Base-by-base conservation (phyloP, 2,329 filamentous ascomycete genomes). In the Apiospora phragmitis region DNA sequence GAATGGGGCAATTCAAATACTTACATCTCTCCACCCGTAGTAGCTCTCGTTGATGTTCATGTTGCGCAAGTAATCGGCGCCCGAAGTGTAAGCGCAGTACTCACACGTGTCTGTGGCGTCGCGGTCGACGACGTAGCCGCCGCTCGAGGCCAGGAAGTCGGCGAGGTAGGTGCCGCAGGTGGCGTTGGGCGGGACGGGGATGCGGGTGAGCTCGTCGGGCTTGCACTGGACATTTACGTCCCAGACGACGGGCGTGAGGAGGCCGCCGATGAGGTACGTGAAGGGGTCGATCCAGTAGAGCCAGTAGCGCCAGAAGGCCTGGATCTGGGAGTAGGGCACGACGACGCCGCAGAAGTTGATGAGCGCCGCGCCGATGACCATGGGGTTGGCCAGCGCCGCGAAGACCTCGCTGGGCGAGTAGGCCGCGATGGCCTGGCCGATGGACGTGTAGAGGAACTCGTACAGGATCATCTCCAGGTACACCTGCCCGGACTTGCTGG, bases 401-500 rank as follows among this genome's bases (percentile, higher is more conserved):
- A 94, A 94, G 1, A 47, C 32, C 42, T 49, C 35, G 49, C 86
- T 91, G 0, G 93, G 93, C 0, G 93, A 92, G 80, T 94, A 94
- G 0, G 94, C 93, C 72, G 91, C 93, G 75, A 96, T 94, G 92
- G 92, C 95, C 79, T 94, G 93, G 32, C 92, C 94, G 92, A 91
- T 95, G 74, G 85, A 90, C 42, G 87, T 88, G 79, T 91, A 88
- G 85, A 94, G 95, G 12, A 95, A 80, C 83, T 90, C 94, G 83
- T 94, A 94, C 0, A 95, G 79, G 49, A 82, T 78, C 80, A 82
- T 81, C 71, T 82, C 80, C 14, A 82, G 73, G 67, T 82, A 82
- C 7, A 82, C 76, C 24, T 82, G 79, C 0, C 81, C 81, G 0
- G 80, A 80, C 42, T 78, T 73, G 51, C 74, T 77, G 9, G 81